Conservation (phyloP, 805 yeast genomes). For the Wickerhamia fluorescens region DNA sequence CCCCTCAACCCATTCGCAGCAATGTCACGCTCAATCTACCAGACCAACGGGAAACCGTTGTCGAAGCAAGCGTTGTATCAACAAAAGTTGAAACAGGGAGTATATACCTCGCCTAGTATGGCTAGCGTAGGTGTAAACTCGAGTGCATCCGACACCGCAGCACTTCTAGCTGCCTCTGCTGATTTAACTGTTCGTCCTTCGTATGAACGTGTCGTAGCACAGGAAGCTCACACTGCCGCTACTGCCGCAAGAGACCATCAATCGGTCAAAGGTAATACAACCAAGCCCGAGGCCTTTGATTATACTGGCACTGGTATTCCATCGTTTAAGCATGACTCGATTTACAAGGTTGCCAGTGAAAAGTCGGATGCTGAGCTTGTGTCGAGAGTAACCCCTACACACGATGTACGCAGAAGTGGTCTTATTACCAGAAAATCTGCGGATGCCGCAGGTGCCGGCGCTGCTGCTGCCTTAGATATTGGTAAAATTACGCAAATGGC, state of each 20-base stretch:
- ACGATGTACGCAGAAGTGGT: constrained; percentile 27
- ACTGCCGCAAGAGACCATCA: constrained; percentile 36
- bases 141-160: constrained; percentile 70
- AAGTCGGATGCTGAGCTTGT: constrained; percentile 41
- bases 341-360: constrained; percentile 26
- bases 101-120: constrained; percentile 44
- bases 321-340: constrained; percentile 20
- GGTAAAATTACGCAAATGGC: constrained; percentile 29
- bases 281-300: constrained; percentile 6
- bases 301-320: constrained; percentile 23
- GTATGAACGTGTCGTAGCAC: constrained; percentile 53
- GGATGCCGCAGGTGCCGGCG: constrained; percentile 2
- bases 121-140: constrained; percentile 57
- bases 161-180: constrained; percentile 62
- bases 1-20: too few relatives aligned
- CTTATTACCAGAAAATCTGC: constrained; percentile 20
- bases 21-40: constrained; percentile 49
- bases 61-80: constrained; percentile 70
- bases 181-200: constrained; percentile 55
- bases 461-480: constrained; percentile 20
- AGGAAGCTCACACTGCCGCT: constrained; percentile 65
- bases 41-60: constrained; percentile 61
- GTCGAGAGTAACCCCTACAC: constrained; percentile 38
- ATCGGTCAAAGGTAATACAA: constrained; percentile 8
- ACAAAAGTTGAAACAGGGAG: constrained; percentile 66